Conservation (phyloP, 352 stramenopile species). For the Pythium folliculosum region DNA sequence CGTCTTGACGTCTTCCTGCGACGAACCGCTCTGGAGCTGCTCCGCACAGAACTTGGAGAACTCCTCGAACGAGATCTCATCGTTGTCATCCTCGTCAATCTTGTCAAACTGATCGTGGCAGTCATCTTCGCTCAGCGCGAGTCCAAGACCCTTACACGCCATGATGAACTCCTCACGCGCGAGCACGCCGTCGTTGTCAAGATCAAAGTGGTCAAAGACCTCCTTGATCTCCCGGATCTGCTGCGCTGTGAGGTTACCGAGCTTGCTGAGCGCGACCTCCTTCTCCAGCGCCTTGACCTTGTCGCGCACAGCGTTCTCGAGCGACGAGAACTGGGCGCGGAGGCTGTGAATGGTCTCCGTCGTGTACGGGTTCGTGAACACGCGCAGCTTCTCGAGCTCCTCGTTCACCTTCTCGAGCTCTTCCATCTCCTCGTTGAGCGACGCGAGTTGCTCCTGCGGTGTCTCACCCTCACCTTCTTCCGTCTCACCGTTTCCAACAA, state of each 20-base stretch:
- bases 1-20: slow-evolving; percentile 75
- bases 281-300: slow-evolving; percentile 90
- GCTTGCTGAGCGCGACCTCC: slow-evolving; percentile 80
- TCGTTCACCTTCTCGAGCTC: slow-evolving; percentile 84
- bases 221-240: slow-evolving; percentile 89
- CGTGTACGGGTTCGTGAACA: slow-evolving; percentile 90
- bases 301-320: slow-evolving; percentile 76
- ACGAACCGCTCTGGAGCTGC: slow-evolving; percentile 87
- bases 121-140: slow-evolving; percentile 87
- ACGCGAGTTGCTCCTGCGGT: slow-evolving; percentile 32
- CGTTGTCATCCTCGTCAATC: slow-evolving; percentile 79
- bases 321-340: slow-evolving; percentile 80
- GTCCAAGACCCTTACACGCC: slow-evolving; percentile 86
- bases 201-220: slow-evolving; percentile 90
- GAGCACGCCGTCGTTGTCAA: slow-evolving; percentile 85
- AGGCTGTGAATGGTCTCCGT: slow-evolving; percentile 90
- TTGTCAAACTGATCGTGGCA: slow-evolving; percentile 90
- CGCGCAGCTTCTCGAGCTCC: slow-evolving; percentile 73
- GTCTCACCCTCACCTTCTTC: slow-evolving; percentile 27
- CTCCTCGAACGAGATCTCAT: slow-evolving; percentile 83
- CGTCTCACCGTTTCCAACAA: slow-evolving; percentile 12
- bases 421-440: slow-evolving; percentile 80
- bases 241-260: slow-evolving; percentile 80
- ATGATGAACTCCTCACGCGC: slow-evolving; percentile 91
- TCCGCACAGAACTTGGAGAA: slow-evolving; percentile 89